Percentiles rank a stretch among this genome's conserved stretches.
These are phyloP conservation scores for Lunularia cruciata DNA, from an alignment of 225 moss, liverwort and hornwort genomes.

Conservation along the genomic window DNA sequence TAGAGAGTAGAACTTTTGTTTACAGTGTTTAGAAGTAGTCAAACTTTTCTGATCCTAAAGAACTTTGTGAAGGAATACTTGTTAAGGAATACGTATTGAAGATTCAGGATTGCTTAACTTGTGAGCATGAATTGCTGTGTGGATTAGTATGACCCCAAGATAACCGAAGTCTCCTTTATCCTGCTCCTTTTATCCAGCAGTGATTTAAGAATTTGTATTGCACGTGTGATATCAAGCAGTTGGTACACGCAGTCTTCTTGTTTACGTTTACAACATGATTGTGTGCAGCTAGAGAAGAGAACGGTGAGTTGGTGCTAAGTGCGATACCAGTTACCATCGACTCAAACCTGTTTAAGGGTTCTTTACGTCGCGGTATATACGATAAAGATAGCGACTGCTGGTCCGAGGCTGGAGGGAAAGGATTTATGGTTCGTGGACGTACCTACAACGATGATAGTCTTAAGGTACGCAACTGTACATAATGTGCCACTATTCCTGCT, in stretches of 20 bases:
- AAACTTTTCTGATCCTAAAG: too few species aligned
- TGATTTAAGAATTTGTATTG: neutral
- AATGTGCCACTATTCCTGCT: too few species aligned
- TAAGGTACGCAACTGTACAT: constrained; percentile 53
- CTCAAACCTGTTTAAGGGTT: constrained; percentile 46
- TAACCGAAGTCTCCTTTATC: too few species aligned
- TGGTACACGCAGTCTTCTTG: neutral
- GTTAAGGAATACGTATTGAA: too few species aligned
- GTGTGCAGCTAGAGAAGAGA: constrained; percentile 50
- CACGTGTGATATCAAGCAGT: neutral
- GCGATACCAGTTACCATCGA: constrained; percentile 42
- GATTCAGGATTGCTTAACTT: too few species aligned
- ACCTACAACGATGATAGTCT: constrained; percentile 63
- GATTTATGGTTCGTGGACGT: constrained; percentile 68
- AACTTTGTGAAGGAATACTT: too few species aligned
- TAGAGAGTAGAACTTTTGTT: too few species aligned
- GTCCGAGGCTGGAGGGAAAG: constrained; percentile 70
- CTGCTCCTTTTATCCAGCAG: too few species aligned
- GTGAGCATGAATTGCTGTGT: too few species aligned
- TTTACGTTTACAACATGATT: neutral
- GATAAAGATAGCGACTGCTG: constrained; percentile 63
- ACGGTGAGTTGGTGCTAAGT: constrained; percentile 45
- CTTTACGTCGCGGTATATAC: constrained; percentile 45
- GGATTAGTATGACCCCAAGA: too few species aligned
- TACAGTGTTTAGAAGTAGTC: too few species aligned